These are phyloP conservation scores for Haematococcus lacustris DNA, from an alignment of 139 green algal species.

Conservation along the genomic window DNA sequence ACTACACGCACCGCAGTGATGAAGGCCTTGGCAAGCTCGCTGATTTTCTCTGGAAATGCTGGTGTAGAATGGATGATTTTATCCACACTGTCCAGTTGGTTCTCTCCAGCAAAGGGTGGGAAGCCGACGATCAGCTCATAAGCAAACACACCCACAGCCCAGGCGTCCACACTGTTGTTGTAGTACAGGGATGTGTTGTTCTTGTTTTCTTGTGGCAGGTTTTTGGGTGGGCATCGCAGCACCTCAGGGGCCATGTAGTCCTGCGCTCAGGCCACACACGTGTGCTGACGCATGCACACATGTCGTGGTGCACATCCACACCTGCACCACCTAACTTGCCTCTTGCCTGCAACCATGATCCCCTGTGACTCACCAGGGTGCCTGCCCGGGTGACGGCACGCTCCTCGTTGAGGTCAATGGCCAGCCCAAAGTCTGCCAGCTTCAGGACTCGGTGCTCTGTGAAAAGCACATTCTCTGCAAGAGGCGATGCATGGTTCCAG, in stretches of 20 bases:
- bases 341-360: not conserved
- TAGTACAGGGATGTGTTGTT: conserved; percentile 39
- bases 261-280: too few relatives aligned
- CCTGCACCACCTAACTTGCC: too few relatives aligned
- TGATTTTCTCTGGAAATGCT: conserved; percentile 37
- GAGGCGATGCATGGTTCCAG: conserved; percentile 42
- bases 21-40: conserved; percentile 38
- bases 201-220: conserved; percentile 54
- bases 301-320: too few relatives aligned
- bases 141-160: conserved; percentile 76
- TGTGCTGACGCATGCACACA: too few relatives aligned
- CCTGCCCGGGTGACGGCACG: conserved; percentile 35
- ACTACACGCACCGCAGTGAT: conserved; percentile 16
- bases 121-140: conserved; percentile 81
- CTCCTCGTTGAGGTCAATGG: conserved; percentile 40
- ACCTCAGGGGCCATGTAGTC: conserved; percentile 50
- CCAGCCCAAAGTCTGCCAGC: conserved; percentile 50
- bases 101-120: conserved; percentile 51
- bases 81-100: conserved; percentile 38
- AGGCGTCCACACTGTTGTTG: conserved; percentile 50
- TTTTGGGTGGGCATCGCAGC: conserved; percentile 48
- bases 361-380: conserved; percentile 2
- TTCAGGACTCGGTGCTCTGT: conserved; percentile 33
- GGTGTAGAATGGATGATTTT: conserved; percentile 35
- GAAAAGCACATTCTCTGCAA: conserved; percentile 39